Evolutionary conservation across 768 basidiomycete genomes (phyloP), one percentile per base, ranked within the genome.

Genomic region (Tricholomella constricta): DNA sequence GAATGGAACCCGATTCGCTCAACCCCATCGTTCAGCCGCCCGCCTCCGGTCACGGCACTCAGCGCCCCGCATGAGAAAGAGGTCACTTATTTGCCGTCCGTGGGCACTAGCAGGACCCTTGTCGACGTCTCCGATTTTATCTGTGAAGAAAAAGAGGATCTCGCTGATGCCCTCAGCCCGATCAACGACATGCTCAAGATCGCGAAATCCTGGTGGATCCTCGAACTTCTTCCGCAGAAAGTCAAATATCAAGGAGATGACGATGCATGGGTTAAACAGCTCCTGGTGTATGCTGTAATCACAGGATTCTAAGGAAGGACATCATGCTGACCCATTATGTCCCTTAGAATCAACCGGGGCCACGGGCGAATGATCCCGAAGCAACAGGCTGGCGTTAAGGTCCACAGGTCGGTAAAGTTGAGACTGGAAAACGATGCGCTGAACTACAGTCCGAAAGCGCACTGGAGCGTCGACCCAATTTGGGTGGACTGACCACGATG

Each of bases 71-170:
- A 64, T 6, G 62, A 14, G 11, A 29, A 27, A 47, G 62, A 44
- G 54, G 61, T 36, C 48, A 62, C 32, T 52, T 57, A 46, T 60
- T 57, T 37, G 22, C 49, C 34, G 27, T 17, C 47, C n/a, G 22
- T 62, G 6, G 62, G 65, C 10, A 54, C 60, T 14, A 65, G 65
- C n/a, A 57, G 62, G 12, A 42, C 55, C 2, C 45, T 67, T 19
- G 55, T 63, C 1, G 68, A 64, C 20, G 64, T 64, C 5, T 62
- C 61, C 34, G 63, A 73, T 38, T 75, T 73, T 43, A 51, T 74
- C 22, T 72, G 43, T 34, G 79, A 88, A 62, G 86, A 86, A 57
- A 75, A 82, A 22, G 84, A 86, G 60, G 86, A 88, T 34, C 61
- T 84, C 15, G 69, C 64, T 1, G 88, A 89, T 52, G 81, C 82